These are phyloP conservation scores for Stevia rebaudiana DNA, from an alignment of 140 eudicot species.

Conservation along the genomic window DNA sequence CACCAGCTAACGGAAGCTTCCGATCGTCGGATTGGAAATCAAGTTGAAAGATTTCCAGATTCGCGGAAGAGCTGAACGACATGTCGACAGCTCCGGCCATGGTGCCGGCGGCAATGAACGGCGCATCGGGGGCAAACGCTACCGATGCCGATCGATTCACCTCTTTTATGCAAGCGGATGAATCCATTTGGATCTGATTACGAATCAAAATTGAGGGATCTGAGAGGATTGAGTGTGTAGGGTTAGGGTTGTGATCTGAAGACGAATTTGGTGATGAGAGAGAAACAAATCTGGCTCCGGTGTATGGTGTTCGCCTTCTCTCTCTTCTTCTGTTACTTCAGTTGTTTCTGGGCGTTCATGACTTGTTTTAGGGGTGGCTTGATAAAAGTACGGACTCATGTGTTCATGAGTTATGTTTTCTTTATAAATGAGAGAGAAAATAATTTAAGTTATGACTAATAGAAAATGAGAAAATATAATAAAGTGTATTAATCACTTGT, in stretches of 20 bases:
- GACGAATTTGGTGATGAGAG: slow-evolving; percentile 27
- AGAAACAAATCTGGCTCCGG: slow-evolving; percentile 17
- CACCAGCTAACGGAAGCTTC: slow-evolving; percentile 47
- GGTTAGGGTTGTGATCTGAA: slow-evolving; percentile 27
- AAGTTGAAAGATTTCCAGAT: slow-evolving; percentile 75
- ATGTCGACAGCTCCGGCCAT: slow-evolving; percentile 98
- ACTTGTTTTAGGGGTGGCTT: slow-evolving; percentile 3
- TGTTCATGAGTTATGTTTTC: too few species aligned
- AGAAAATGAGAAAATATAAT: too few species aligned
- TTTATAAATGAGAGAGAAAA: too few species aligned
- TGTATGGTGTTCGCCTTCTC: slow-evolving; percentile 16
- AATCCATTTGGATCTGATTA: slow-evolving; percentile 24
- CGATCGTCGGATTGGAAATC: slow-evolving; percentile 87
- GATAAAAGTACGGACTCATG: not conserved
- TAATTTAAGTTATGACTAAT: too few species aligned
- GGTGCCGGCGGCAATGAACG: slow-evolving; percentile 86
- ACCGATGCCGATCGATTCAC: slow-evolving; percentile 88
- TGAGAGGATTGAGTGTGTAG: slow-evolving; percentile 15
- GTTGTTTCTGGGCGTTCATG: slow-evolving; percentile 14
- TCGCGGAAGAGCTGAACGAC: slow-evolving; percentile 85
- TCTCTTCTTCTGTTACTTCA: slow-evolving; percentile 30
- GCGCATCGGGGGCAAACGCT: slow-evolving; percentile 87
- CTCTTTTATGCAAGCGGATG: slow-evolving; percentile 62
- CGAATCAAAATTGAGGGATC: slow-evolving; percentile 18
- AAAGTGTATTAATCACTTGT: too few species aligned